Base-by-base conservation (phyloP, 202 grass and related monocot genomes). In the Bolboschoenoplectus hybrid region DNA sequence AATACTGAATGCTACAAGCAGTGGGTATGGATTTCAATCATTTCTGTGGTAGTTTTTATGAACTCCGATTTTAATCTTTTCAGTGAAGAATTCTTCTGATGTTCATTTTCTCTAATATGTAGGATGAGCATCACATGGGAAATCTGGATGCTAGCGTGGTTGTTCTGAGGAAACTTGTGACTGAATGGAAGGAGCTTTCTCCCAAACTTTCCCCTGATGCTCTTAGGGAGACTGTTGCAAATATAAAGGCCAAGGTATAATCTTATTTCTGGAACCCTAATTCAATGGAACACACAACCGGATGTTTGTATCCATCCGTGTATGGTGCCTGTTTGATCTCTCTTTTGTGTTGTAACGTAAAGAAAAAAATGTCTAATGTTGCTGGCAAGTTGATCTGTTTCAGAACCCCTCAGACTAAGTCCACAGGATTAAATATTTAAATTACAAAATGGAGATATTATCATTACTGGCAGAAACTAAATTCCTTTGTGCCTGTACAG, bases 1-100 rank as follows among this genome's bases (percentile, higher is more conserved):
- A 97, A 91, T 88, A 44, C 85, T 19, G 97, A 99, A 39, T 94
- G 88, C 50, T 97, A 89, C 89, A 97, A 97, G 83, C 94, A 89
- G 11, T 99, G 97, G 97, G 97, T 99, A 81, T 87, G 92, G 62
- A 68, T 32, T 84, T 45, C 1, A 89, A 41, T 86, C 32, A 78
- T 46, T 41, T 14, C 32, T 66, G 8, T 85, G 80, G 81, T 7
- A 57, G 2, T 46, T 79, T 20, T 61, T 80, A 45, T 51, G 43
- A 74, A 57, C 13, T 70, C 32, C 8, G 20, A 73, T 12, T 81
- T 50, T 64, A n/a, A 51, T 43, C 9, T 55, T 67, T 19, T 67
- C 44, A 34, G 1, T 10, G 36, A 52, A 44, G 74, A 74, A 12
- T 55, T 39, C 16, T 60, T 63, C 17, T 85, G 32, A 60, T 16